phyloP scores from a whole-genome alignment of 805 yeast species.

The Cyberlindnera veronae region DNA sequence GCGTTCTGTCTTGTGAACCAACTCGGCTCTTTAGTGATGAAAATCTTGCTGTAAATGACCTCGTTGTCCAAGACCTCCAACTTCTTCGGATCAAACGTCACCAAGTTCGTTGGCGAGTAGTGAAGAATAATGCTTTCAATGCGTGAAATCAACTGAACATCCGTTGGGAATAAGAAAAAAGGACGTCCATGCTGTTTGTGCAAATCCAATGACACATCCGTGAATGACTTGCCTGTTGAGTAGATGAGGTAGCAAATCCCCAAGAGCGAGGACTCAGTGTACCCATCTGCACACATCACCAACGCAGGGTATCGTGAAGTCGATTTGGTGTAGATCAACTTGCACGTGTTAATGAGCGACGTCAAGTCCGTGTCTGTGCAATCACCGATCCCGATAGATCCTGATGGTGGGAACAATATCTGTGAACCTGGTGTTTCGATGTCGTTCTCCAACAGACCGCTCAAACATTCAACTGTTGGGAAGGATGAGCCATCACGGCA shows the following conservation, averaged over 20 bases:
- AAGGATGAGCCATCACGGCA: slow-evolving; percentile 59
- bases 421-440: slow-evolving; percentile 12
- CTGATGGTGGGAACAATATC: slow-evolving; percentile 80
- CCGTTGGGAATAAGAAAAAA: slow-evolving; percentile 77
- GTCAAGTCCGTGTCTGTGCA: slow-evolving; percentile 57
- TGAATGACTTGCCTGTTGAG: slow-evolving; percentile 53
- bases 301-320: slow-evolving; percentile 37
- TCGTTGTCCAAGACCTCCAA: slow-evolving; percentile 25
- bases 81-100: slow-evolving; percentile 11
- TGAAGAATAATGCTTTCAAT: slow-evolving; percentile 58
- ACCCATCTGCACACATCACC: slow-evolving; percentile 84
- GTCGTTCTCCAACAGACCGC: slow-evolving; percentile 19
- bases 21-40: slow-evolving; percentile 24
- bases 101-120: slow-evolving; percentile 47
- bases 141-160: slow-evolving; percentile 60
- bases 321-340: slow-evolving; percentile 50
- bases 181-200: slow-evolving; percentile 71
- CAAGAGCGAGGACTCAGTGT: slow-evolving; percentile 83
- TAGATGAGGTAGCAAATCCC: slow-evolving; percentile 70
- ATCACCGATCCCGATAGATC: slow-evolving; percentile 75
- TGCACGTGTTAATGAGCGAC: slow-evolving; percentile 66
- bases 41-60: slow-evolving; percentile 33
- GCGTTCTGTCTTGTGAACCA: slow-evolving; percentile 44
- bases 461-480: slow-evolving; percentile 43
- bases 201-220: slow-evolving; percentile 61